phyloP scores from a whole-genome alignment of 2,329 filamentous ascomycete genomes.

The Pseudofabraea citricarpa region DNA sequence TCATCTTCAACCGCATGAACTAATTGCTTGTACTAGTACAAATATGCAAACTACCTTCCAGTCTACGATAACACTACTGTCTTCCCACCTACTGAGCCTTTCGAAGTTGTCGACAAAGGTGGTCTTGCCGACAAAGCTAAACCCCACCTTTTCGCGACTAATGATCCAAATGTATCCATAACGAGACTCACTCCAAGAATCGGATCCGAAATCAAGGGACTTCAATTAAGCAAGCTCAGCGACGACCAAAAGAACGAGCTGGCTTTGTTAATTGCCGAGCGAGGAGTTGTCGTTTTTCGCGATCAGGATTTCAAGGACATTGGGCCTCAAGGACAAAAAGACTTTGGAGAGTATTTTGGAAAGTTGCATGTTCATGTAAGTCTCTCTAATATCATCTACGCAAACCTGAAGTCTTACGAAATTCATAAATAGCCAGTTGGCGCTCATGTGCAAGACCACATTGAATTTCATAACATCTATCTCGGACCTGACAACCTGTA shows the following conservation, averaged over 20 bases:
- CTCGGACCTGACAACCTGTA: slow-evolving; percentile 40
- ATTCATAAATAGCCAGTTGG: slow-evolving; percentile 50
- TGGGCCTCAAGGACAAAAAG: slow-evolving; percentile 61
- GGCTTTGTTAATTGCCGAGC: slow-evolving; percentile 66
- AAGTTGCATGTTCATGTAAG: slow-evolving; percentile 65
- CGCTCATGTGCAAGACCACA: slow-evolving; percentile 36
- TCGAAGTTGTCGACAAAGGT: slow-evolving; percentile 68
- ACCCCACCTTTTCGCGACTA: slow-evolving; percentile 63
- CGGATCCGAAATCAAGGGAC: slow-evolving; percentile 63
- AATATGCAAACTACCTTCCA: slow-evolving; percentile 67
- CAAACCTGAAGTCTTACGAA: slow-evolving; percentile 55
- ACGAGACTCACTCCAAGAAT: slow-evolving; percentile 65
- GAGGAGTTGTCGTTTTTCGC: slow-evolving; percentile 75
- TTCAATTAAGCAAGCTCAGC: slow-evolving; percentile 64
- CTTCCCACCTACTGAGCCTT: slow-evolving; percentile 60
- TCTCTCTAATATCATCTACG: slow-evolving; percentile 7
- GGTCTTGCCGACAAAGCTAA: slow-evolving; percentile 66
- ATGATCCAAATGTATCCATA: slow-evolving; percentile 59
- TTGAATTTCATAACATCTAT: slow-evolving; percentile 43
- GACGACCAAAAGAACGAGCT: slow-evolving; percentile 71
- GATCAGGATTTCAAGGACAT: slow-evolving; percentile 67
- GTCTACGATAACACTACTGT: slow-evolving; percentile 60
- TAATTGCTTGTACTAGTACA: slow-evolving; percentile 25
- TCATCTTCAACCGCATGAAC: background rate
- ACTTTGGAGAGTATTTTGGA: slow-evolving; percentile 72